Conservation (phyloP, 2,329 filamentous ascomycete genomes). For the Aspergillus piperis region DNA sequence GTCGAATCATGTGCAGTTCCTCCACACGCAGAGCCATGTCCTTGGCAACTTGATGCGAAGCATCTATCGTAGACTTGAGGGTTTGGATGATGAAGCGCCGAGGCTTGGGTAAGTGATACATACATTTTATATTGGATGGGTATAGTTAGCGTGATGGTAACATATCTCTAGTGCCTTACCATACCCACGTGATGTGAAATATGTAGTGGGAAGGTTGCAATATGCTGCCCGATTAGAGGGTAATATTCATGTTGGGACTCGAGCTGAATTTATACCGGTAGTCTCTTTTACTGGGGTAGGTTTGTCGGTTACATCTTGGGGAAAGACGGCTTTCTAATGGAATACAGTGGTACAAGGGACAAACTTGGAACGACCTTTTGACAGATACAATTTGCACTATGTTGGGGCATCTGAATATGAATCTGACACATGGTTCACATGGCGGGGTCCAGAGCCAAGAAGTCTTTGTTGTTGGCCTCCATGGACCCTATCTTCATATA, state of each 20-base stretch:
- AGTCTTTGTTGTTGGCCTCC: background rate
- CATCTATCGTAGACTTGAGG: background rate
- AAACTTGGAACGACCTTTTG: background rate
- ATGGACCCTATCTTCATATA: background rate
- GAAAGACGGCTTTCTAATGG: background rate
- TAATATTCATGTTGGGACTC: background rate
- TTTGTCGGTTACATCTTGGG: accelerated
- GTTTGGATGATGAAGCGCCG: background rate
- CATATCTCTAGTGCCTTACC: background rate
- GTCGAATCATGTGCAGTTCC: background rate
- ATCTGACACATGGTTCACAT: background rate
- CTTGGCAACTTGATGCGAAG: background rate
- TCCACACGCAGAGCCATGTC: background rate
- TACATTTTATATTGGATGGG: too few relatives aligned
- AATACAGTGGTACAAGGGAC: background rate
- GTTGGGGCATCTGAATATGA: background rate
- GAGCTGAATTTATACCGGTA: background rate
- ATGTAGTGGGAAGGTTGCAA: background rate
- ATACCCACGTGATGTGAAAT: background rate
- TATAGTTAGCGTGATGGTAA: too few relatives aligned
- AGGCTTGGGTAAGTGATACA: background rate
- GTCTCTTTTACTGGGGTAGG: background rate
- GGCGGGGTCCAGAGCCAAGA: background rate
- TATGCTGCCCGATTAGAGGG: background rate
- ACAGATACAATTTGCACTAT: background rate